Base-by-base conservation (phyloP, 2,329 filamentous ascomycete genomes). In the Basipetospora chlamydospora region DNA sequence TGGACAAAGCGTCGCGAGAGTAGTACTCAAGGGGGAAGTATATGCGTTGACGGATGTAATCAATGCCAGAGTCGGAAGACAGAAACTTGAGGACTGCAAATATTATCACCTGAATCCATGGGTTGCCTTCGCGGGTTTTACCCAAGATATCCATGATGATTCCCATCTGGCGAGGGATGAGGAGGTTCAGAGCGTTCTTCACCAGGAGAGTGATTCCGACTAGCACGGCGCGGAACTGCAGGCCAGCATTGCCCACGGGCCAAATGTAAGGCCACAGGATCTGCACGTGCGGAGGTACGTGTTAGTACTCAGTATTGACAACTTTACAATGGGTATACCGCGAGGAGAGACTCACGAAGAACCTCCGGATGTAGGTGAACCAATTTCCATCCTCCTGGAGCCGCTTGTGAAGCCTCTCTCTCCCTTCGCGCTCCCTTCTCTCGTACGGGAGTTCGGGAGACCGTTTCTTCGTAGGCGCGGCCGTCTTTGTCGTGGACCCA, bases 131-230 rank as follows among this genome's bases (percentile, higher is more conserved):
- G 28, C 66, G 63, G 25, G 49, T 53, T 7, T 64, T 60, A 21
- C 65, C 65, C 16, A 92, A 59, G 41, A 71, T 71, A 47, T 90
- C 74, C 43, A 83, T 77, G 43, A 93, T 76, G 40, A 82, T 73
- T 43, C 84, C 85, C 22, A 88, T 72, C 50, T 90, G 82, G 15
- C 80, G 70, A n/a, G 85, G 85, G 22, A 85, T 73, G 28, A 92
- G 59, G 11, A 93, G 62, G 46, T 86, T 83, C 34, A 92, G 61
- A 5, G 71, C 71, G 44, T 87, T 84, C 38, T 77, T 71, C 35
- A 66, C 60, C n/a, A 86, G 53, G 16, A 90, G 62, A 45, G 80
- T 80, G 2, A 81, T 29, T 1, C 70, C 68, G 30, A 90, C 77
- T 4, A 81, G 62, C 9, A 70, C 58, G 15, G 81, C 70, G 37